Percentiles rank a stretch among this genome's conserved stretches.
These are phyloP conservation scores for Sequoia sempervirens DNA, from an alignment of 75 land plant genomes.

Conservation along the genomic window DNA sequence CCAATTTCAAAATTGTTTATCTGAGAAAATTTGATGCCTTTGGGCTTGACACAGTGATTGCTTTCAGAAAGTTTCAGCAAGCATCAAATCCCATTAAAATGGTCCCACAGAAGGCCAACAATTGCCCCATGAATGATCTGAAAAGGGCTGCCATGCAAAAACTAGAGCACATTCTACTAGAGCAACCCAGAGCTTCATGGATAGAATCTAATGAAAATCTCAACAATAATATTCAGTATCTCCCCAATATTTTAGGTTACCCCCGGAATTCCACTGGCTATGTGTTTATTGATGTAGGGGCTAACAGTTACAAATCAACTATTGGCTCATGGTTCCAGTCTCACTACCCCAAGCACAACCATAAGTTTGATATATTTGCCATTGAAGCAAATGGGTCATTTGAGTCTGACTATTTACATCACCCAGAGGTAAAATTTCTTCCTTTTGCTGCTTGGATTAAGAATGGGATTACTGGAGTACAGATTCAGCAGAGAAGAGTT, in stretches of 20 bases:
- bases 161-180: constrained; percentile 51
- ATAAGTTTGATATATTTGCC: constrained; percentile 45
- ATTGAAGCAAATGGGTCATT: constrained; percentile 43
- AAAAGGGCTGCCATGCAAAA: constrained; percentile 27
- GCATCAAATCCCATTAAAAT: not conserved
- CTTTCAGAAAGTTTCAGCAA: constrained; percentile 22
- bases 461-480: constrained; percentile 25
- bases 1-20: constrained; percentile 41
- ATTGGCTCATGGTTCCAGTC: constrained; percentile 53
- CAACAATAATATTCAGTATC: constrained; percentile 19
- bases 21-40: constrained; percentile 28
- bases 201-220: not conserved
- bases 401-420: constrained; percentile 20
- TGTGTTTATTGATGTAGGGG: constrained; percentile 62
- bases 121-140: constrained; percentile 14
- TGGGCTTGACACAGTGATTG: constrained; percentile 35
- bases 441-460: constrained; percentile 37
- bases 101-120: not conserved
- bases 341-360: constrained; percentile 54
- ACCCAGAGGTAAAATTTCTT: constrained; percentile 19
- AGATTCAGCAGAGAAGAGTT: constrained; percentile 1
- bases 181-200: constrained; percentile 36
- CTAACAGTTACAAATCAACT: constrained; percentile 24
- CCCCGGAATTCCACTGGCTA: constrained; percentile 37
- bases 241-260: constrained; percentile 48